Percentiles rank a stretch among this genome's conserved stretches.
Evolutionary conservation across 2,329 filamentous ascomycete genomes (phyloP).

Genomic region (Botrytis byssoidea): DNA sequence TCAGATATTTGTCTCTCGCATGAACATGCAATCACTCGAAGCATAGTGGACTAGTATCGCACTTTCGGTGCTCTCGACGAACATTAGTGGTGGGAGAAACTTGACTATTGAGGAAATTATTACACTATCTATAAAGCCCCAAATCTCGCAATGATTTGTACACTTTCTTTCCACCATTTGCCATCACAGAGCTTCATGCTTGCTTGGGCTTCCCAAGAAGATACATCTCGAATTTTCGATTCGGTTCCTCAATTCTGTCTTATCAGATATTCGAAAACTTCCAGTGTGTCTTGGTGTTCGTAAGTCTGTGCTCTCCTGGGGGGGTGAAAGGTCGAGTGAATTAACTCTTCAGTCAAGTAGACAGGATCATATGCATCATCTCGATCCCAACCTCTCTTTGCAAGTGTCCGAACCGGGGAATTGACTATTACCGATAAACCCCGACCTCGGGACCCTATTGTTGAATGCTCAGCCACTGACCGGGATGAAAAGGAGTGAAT

Average conservation of each 20-base stretch:
- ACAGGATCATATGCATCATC: background rate
- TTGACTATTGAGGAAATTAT: background rate
- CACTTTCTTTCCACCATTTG: background rate
- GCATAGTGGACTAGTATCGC: background rate
- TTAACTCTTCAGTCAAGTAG: background rate
- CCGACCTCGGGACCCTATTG: background rate
- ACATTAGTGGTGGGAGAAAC: background rate
- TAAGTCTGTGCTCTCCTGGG: too few relatives aligned
- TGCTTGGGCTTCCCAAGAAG: background rate
- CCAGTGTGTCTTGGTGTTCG: background rate
- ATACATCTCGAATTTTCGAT: background rate
- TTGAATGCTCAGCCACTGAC: background rate
- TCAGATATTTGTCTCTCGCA: background rate
- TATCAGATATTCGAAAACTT: background rate
- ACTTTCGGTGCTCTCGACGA: background rate
- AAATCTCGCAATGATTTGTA: background rate
- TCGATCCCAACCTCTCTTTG: background rate
- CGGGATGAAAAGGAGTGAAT: background rate
- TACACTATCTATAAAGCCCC: fast-evolving
- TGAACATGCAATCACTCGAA: background rate
- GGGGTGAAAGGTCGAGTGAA: too few relatives aligned
- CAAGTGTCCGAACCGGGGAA: too few relatives aligned
- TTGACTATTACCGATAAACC: background rate
- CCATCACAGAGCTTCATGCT: background rate
- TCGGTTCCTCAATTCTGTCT: background rate